Conservation (phyloP, 1,284 basidiomycete genomes). For the Mrakiaceae sp. region DNA sequence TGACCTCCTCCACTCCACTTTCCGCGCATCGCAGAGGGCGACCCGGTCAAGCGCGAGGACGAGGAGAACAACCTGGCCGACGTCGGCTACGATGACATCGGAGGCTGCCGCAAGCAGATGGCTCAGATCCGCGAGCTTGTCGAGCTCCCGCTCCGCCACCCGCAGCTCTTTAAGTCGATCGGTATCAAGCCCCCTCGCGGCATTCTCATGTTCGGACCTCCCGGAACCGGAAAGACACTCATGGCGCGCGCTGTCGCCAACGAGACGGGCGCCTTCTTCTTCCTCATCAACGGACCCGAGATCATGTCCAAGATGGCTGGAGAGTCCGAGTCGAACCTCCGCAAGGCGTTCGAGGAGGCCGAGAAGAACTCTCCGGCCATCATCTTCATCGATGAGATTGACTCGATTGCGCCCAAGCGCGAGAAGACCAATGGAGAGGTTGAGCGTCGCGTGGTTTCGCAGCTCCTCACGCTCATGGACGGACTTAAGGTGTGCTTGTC, state of each 20-base stretch:
- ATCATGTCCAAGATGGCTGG: conserved; percentile 99
- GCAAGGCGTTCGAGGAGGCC: conserved; percentile 98
- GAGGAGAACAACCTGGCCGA: conserved; percentile 94
- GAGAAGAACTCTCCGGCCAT: conserved; percentile 99
- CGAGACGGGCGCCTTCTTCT: conserved; percentile 99
- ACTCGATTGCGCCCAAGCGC: conserved; percentile 98
- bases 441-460: conserved; percentile 96
- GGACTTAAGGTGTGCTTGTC: conserved; percentile 55
- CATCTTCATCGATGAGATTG: conserved; percentile 99
- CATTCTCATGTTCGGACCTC: conserved; percentile 92
- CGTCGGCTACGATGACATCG: conserved; percentile 98
- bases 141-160: conserved; percentile 92
- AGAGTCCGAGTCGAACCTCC: conserved; percentile 90
- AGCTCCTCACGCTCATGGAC: conserved; percentile 96
- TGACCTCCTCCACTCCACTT: conserved; percentile 21
- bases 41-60: conserved; percentile 96
- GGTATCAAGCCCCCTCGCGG: conserved; percentile 99
- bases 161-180: conserved; percentile 98
- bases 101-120: conserved; percentile 82
- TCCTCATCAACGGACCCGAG: conserved; percentile 98
- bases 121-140: conserved; percentile 84
- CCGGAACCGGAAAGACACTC: conserved; percentile 93
- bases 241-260: conserved; percentile 99
- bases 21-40: conserved; percentile 54
- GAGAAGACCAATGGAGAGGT: conserved; percentile 99